phyloP scores from a whole-genome alignment of 306 rosid genomes.

The Acacia melanoxylon region DNA sequence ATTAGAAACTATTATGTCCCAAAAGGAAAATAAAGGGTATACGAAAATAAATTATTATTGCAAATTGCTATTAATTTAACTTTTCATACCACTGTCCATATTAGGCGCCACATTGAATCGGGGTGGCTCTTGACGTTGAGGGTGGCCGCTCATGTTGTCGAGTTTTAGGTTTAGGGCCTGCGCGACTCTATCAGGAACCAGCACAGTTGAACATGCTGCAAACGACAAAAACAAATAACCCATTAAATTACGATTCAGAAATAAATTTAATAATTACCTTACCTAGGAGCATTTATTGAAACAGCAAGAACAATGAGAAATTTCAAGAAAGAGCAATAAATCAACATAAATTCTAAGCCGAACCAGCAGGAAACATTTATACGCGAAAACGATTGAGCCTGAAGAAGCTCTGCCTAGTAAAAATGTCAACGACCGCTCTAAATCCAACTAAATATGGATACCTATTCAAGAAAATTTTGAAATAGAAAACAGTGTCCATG shows the following conservation, averaged over 20 bases:
- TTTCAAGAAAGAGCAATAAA: neutral
- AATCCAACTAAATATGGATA: neutral
- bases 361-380: constrained; percentile 20
- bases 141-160: constrained; percentile 42
- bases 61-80: neutral
- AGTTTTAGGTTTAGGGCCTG: constrained; percentile 61
- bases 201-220: constrained; percentile 52
- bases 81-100: constrained; percentile 48
- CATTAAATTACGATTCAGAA: neutral
- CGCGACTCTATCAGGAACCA: constrained; percentile 68
- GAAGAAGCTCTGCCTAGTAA: neutral
- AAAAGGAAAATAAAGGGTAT: neutral
- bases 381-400: neutral
- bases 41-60: neutral
- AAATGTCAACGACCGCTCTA: constrained; percentile 7
- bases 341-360: neutral
- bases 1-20: no score
- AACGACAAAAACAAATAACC: neutral
- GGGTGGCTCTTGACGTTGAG: constrained; percentile 38
- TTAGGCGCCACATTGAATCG: constrained; percentile 34
- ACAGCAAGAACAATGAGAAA: neutral
- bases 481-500: neutral
- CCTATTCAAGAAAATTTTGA: neutral
- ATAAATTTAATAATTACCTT: neutral
- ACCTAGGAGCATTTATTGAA: constrained; percentile 1